Evolutionary conservation across 495 filamentous ascomycete species (phyloP), one percentile per base, ranked within the genome.

Genomic region (Penicillium odoratum): DNA sequence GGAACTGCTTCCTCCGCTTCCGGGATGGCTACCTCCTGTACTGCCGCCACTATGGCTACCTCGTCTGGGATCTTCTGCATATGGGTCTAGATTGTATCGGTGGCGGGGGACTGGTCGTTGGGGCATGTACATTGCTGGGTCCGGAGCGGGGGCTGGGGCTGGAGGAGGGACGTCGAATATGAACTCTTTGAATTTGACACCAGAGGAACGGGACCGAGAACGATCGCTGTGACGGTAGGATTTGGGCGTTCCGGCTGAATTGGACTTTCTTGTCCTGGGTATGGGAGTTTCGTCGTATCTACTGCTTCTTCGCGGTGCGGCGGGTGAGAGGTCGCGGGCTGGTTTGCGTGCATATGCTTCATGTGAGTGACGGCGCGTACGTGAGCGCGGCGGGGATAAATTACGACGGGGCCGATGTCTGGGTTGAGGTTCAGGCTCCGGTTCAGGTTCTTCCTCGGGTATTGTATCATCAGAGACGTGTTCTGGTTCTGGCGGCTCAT

Each of bases 301-400:
- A 11, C 56, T 50, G 4, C 59, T 59, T 3, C 65, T 66, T 42
- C 56, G 43, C 7, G 66, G 62, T 2, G 63, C 50, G 26, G 64
- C 50, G 0, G 74, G 71, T 0, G 74, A 76, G 3, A 69, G 51
- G 4, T 76, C 72, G 30, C 71, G 63, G 4, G 61, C 61, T 0
- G 71, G 71, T 63, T 69, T 68, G 18, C 73, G 69, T 2, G 57
- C 67, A 38, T 76, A 78, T 2, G 73, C 68, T 31, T 79, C 76
- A 50, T 79, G 76, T 1, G 76, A 79, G 58, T 79, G 76, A 0
- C 76, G 74, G 15, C 76, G 73, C 0, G 69, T 66, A 25, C 65
- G 55, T 5, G 66, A 61, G 21, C 57, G 31, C 2, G 69, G 59
- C 10, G 69, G 66, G 0, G 71, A 74, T 11, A 77, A 58, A 34